Evolutionary conservation across 768 basidiomycete species (phyloP).

Genomic region (Botryobasidium botryosum): DNA sequence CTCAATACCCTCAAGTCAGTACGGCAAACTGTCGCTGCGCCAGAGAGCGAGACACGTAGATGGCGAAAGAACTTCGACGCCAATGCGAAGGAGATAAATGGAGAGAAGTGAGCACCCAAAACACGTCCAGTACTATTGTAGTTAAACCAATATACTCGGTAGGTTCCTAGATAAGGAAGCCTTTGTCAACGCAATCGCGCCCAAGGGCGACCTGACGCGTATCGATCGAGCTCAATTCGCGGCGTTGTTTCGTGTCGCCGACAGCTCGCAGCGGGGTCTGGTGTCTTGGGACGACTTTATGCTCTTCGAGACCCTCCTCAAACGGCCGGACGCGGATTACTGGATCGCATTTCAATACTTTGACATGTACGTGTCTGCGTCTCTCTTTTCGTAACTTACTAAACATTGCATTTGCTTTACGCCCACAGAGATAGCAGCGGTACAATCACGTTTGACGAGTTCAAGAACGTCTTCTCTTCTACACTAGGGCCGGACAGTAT

Average conservation of each 20-base stretch:
- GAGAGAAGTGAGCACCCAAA: slow-evolving; percentile 45
- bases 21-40: slow-evolving; percentile 48
- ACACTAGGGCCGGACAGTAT: slow-evolving; percentile 65
- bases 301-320: slow-evolving; percentile 83
- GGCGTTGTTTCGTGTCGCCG: slow-evolving; percentile 80
- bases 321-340: slow-evolving; percentile 92
- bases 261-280: slow-evolving; percentile 53
- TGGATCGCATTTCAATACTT: slow-evolving; percentile 95
- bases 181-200: slow-evolving; percentile 93
- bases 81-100: slow-evolving; percentile 59
- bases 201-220: slow-evolving; percentile 65
- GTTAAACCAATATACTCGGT: slow-evolving; percentile 7
- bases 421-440: slow-evolving; percentile 69
- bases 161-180: slow-evolving; percentile 77
- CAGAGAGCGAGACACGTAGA: slow-evolving; percentile 69
- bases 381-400: not conserved
- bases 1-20: slow-evolving; percentile 32
- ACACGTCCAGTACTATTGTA: not conserved
- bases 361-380: slow-evolving; percentile 54
- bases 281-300: slow-evolving; percentile 93
- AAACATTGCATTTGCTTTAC: not conserved
- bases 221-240: slow-evolving; percentile 80
- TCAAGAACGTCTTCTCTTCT: slow-evolving; percentile 78
- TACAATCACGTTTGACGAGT: slow-evolving; percentile 82
- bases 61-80: slow-evolving; percentile 81